Conservation (phyloP, 768 basidiomycete genomes). For the Pisolithus microcarpus region DNA sequence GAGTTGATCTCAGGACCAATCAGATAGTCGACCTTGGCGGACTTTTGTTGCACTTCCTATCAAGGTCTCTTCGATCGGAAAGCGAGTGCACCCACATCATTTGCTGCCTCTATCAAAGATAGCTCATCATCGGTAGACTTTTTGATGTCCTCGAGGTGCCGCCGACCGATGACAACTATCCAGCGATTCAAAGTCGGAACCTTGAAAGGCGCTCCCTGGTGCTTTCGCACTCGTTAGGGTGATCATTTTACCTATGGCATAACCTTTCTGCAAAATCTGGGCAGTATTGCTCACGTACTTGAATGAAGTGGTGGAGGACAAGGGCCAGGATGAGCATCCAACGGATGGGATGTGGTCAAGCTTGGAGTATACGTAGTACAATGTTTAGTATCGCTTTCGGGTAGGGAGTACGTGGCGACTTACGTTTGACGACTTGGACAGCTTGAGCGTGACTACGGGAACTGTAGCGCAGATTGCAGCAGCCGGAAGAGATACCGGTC, state of each 20-base stretch:
- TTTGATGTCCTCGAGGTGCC: conserved; percentile 31
- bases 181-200: conserved; percentile 25
- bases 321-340: conserved; percentile 18
- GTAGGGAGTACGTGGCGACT: neutral
- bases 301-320: conserved; percentile 19
- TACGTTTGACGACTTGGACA: neutral
- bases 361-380: conserved; percentile 3
- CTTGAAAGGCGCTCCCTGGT: conserved; percentile 21
- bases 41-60: neutral
- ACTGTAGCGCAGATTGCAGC: neutral
- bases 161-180: conserved; percentile 30
- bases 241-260: conserved; percentile 1
- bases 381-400: too few relatives aligned
- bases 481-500: too few relatives aligned
- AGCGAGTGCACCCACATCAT: conserved; percentile 24
- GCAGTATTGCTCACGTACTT: conserved; percentile 10
- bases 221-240: conserved; percentile 6
- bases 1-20: neutral
- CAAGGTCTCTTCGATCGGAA: neutral
- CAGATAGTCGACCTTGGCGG: neutral
- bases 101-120: conserved; percentile 24
- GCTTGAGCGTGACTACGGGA: neutral
- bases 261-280: conserved; percentile 26
- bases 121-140: conserved; percentile 33
- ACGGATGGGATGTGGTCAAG: conserved; percentile 23